Percentiles rank a stretch among this genome's conserved stretches.
Conservation (phyloP, 2,329 filamentous ascomycete species). For the Botrytis pseudocinerea region DNA sequence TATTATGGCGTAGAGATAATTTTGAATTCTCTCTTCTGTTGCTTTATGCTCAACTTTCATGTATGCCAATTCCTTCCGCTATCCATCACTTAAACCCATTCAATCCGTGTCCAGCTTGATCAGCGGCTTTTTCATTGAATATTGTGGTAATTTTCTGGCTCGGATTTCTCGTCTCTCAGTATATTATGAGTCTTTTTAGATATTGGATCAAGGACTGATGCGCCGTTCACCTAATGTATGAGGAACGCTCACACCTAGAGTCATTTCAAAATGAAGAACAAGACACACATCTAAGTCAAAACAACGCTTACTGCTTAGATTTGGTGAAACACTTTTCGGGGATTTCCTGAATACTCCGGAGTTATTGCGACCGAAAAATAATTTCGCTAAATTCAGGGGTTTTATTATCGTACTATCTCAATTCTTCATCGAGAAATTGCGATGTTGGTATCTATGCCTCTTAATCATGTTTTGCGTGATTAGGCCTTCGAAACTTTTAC, state of each 20-base stretch:
- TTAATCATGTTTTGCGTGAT: not conserved
- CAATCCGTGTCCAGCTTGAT: not conserved
- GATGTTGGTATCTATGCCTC: not conserved
- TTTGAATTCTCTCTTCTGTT: no score
- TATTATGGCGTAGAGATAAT: not conserved
- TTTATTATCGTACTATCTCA: not conserved
- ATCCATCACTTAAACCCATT: no score
- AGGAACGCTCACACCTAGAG: no score
- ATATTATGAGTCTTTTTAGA: not conserved
- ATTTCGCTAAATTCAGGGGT: constrained; percentile 7
- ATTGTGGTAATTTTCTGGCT: not conserved
- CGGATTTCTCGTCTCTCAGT: not conserved
- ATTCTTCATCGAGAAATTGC: not conserved
- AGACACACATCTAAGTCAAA: not conserved
- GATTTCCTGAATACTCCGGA: not conserved
- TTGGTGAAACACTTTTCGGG: not conserved
- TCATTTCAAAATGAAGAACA: no score
- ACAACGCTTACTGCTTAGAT: not conserved
- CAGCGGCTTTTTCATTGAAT: not conserved
- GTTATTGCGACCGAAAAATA: not conserved
- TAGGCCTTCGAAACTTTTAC: not conserved
- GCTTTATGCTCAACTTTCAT: not conserved
- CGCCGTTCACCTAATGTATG: not conserved
- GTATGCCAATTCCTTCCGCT: not conserved
- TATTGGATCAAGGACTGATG: not conserved